A percentile compares a stretch with the other conserved stretches of the same genome.
Evolutionary conservation across 805 yeast species (phyloP).

Genomic region (Metschnikowia kofuensis): DNA sequence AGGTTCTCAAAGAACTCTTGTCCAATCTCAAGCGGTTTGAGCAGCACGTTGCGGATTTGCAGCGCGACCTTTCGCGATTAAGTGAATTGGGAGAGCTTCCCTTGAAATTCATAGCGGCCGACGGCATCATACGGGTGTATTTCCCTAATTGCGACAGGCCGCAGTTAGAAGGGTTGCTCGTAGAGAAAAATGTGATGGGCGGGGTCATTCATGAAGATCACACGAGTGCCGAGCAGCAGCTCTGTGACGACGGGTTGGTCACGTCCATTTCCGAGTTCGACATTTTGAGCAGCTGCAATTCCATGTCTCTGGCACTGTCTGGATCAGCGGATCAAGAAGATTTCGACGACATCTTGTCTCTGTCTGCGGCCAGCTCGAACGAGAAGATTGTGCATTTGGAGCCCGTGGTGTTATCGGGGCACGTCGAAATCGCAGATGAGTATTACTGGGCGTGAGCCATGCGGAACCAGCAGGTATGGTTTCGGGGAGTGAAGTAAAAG

Average conservation of each 20-base stretch:
- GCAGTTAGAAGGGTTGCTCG: slow-evolving; percentile 53
- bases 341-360: slow-evolving; percentile 15
- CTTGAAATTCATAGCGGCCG: slow-evolving; percentile 42
- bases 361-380: slow-evolving; percentile 5
- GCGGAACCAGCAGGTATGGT: slow-evolving; percentile 7
- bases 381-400: slow-evolving; percentile 11
- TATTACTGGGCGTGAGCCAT: slow-evolving; percentile 14
- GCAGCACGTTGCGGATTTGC: slow-evolving; percentile 40
- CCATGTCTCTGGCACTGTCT: slow-evolving; percentile 16
- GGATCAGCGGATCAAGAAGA: slow-evolving; percentile 6
- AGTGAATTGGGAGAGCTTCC: slow-evolving; percentile 68
- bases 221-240: slow-evolving; percentile 6
- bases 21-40: slow-evolving; percentile 28
- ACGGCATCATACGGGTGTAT: slow-evolving; percentile 46
- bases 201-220: slow-evolving; percentile 48
- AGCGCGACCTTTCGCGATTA: slow-evolving; percentile 41
- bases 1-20: slow-evolving; percentile 24
- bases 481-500: not conserved
- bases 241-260: slow-evolving; percentile 8
- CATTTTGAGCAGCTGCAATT: slow-evolving; percentile 18
- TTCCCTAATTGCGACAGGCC: slow-evolving; percentile 68
- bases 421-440: slow-evolving; percentile 16
- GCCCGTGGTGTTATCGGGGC: slow-evolving; percentile 11
- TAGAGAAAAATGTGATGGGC: slow-evolving; percentile 56
- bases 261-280: slow-evolving; percentile 17